phyloP scores from a whole-genome alignment of 768 basidiomycete genomes.

The Leucocoprinus birnbaumii region DNA sequence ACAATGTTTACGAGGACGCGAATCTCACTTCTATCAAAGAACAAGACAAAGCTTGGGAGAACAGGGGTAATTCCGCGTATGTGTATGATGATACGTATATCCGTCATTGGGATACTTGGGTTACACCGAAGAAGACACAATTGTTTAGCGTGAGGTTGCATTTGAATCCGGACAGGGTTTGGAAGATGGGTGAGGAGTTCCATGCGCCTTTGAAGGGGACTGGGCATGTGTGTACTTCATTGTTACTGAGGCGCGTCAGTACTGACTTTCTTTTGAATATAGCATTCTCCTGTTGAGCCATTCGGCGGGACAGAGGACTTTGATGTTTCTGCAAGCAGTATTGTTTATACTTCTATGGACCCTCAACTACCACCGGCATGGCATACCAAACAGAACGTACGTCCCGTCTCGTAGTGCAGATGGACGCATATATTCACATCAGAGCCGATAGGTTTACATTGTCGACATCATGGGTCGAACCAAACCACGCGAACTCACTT shows the following conservation, averaged over 20 bases:
- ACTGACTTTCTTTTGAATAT: no score
- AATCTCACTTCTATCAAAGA: conserved; percentile 64
- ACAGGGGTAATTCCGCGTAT: conserved; percentile 67
- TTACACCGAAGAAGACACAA: conserved; percentile 64
- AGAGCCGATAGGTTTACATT: conserved; percentile 58
- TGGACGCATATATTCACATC: no score
- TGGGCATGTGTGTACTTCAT: conserved; percentile 50
- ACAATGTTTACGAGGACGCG: conserved; percentile 75
- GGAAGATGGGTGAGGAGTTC: conserved; percentile 51
- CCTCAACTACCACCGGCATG: conserved; percentile 69
- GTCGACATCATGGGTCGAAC: conserved; percentile 51
- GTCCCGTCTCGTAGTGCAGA: conserved; percentile 10
- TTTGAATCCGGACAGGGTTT: conserved; percentile 45
- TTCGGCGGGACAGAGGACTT: conserved; percentile 86
- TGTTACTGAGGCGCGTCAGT: no score
- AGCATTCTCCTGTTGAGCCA: conserved; percentile 67
- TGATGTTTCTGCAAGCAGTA: conserved; percentile 61
- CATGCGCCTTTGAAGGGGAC: conserved; percentile 64
- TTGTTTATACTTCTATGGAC: conserved; percentile 88
- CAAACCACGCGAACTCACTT: conserved; percentile 67
- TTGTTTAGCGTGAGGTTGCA: conserved; percentile 67
- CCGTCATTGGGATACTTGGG: conserved; percentile 82
- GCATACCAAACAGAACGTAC: conserved; percentile 89
- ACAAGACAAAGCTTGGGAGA: conserved; percentile 70
- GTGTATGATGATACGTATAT: conserved; percentile 70